Base-by-base conservation (phyloP, 139 green algal species). In the Pseudopediastrum boryanum region DNA sequence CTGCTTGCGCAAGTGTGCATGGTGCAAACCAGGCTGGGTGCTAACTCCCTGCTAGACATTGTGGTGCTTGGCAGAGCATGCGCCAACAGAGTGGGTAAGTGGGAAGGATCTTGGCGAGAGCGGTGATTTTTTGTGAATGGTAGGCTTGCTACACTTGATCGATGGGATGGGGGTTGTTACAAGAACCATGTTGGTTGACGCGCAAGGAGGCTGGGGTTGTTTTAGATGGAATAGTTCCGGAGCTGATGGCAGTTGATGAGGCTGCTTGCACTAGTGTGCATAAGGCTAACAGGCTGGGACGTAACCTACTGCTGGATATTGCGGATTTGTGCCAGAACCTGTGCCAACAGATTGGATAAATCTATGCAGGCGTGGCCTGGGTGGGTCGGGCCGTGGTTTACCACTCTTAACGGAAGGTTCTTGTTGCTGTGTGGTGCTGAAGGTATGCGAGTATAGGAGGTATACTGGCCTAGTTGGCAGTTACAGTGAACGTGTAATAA, bases 301-400 rank as follows among this genome's bases (percentile, higher is more conserved):
- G 96, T 64, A 99, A 99, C 91, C 96, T 89, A 3, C 85, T 99
- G 82, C 93, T 99, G 44, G 96, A 99, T 85, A 99, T 99, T 64
- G 96, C 99, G 12, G 95, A 99, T 9, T n/a, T 99, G 99, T 86
- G 96, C 96, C 16, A 90, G 96, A 33, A 95, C 96, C 13, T 99
- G 95, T 84, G 96, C 92, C 41, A 93, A 94, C 84, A 77, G 88
- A n/a, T 63, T 95, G 10, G 87, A 83, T 80, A 69, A 75, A 82
- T 75, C n/a, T n/a, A n/a, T n/a, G n/a, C n/a, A n/a, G n/a, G n/a
- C n/a, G n/a, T n/a, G n/a, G n/a, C n/a, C n/a, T n/a, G n/a, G n/a
- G n/a, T n/a, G n/a, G n/a, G n/a, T n/a, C n/a, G n/a, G n/a, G n/a
- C n/a, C n/a, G n/a, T n/a, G n/a, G n/a, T n/a, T n/a, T n/a, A n/a